Percentiles rank a stretch among this genome's conserved stretches.
These are phyloP conservation scores for Chamaenerion angustifolium DNA, from an alignment of 345 rosid genomes.

Conservation along the genomic window DNA sequence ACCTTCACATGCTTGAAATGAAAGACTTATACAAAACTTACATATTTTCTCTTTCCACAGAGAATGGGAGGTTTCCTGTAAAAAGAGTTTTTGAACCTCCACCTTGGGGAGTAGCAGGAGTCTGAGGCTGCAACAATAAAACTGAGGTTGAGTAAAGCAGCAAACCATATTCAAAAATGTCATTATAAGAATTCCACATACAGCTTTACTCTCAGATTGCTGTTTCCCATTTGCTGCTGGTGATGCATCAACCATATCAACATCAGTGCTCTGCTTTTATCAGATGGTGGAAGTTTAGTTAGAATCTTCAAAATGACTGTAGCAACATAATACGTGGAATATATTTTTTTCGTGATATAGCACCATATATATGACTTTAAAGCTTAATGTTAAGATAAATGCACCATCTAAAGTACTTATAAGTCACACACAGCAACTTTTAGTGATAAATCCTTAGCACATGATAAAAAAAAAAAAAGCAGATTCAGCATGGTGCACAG, in stretches of 20 bases:
- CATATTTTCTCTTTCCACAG: conserved; percentile 49
- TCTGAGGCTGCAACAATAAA: conserved; percentile 36
- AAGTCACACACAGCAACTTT: too few relatives aligned
- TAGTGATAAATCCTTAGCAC: too few relatives aligned
- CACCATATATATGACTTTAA: too few relatives aligned
- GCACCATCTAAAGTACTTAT: too few relatives aligned
- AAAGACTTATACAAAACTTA: conserved; percentile 14
- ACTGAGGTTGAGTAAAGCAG: background rate
- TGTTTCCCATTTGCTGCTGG: conserved; percentile 14
- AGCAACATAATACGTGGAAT: conserved; percentile 1
- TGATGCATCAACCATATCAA: conserved; percentile 47
- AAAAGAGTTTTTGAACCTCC: conserved; percentile 57
- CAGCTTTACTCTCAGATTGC: conserved; percentile 27
- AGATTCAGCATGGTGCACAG: too few relatives aligned
- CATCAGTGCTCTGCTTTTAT: conserved; percentile 33
- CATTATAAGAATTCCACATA: conserved; percentile 3
- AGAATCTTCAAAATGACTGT: too few relatives aligned
- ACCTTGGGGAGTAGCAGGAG: conserved; percentile 40
- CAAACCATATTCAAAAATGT: background rate
- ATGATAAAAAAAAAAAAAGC: too few relatives aligned
- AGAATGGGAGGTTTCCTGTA: conserved; percentile 52
- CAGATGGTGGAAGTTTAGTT: background rate
- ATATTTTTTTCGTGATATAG: conserved; percentile 9
- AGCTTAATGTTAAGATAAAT: too few relatives aligned
- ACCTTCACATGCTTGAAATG: background rate